These are phyloP conservation scores for Lactarius evosmus DNA, from an alignment of 768 basidiomycete genomes.

Conservation along the genomic window DNA sequence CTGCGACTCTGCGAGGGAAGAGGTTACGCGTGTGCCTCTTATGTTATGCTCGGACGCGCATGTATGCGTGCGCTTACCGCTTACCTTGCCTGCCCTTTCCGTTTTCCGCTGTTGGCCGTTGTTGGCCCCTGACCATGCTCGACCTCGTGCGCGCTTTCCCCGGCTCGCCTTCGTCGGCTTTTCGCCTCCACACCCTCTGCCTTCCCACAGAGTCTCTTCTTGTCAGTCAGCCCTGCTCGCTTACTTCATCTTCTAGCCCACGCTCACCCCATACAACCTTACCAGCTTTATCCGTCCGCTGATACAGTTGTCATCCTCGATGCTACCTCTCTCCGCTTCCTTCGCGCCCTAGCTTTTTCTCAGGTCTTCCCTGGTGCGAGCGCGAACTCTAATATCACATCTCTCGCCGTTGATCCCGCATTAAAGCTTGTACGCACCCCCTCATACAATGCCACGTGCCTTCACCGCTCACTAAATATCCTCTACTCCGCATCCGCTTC, in stretches of 20 bases:
- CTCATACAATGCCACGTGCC: slow-evolving; percentile 1
- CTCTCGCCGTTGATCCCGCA: slow-evolving; percentile 67
- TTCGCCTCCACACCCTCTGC: slow-evolving; percentile 48
- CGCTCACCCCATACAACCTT: slow-evolving; percentile 13
- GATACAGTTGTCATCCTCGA: slow-evolving; percentile 69
- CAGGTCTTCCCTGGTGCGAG: slow-evolving; percentile 68
- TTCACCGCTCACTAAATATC: not conserved
- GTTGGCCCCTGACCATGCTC: slow-evolving; percentile 39
- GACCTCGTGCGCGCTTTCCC: slow-evolving; percentile 45
- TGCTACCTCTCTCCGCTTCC: slow-evolving; percentile 60
- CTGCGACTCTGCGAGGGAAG: slow-evolving; percentile 16
- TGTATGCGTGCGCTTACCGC: slow-evolving; percentile 1
- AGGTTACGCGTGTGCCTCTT: not conserved
- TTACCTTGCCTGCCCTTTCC: not conserved
- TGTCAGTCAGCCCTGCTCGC: slow-evolving; percentile 41
- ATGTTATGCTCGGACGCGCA: slow-evolving; percentile 4
- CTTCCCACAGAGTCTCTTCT: slow-evolving; percentile 55
- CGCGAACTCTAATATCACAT: slow-evolving; percentile 45
- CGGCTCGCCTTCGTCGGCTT: slow-evolving; percentile 50
- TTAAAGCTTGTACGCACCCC: slow-evolving; percentile 70
- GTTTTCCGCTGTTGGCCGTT: not conserved
- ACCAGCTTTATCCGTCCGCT: slow-evolving; percentile 68
- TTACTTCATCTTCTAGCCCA: not conserved
- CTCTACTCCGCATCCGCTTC: too few species aligned
- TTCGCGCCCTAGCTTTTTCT: slow-evolving; percentile 73